phyloP scores from a whole-genome alignment of 495 filamentous ascomycete species.

The Penicillium steckii region DNA sequence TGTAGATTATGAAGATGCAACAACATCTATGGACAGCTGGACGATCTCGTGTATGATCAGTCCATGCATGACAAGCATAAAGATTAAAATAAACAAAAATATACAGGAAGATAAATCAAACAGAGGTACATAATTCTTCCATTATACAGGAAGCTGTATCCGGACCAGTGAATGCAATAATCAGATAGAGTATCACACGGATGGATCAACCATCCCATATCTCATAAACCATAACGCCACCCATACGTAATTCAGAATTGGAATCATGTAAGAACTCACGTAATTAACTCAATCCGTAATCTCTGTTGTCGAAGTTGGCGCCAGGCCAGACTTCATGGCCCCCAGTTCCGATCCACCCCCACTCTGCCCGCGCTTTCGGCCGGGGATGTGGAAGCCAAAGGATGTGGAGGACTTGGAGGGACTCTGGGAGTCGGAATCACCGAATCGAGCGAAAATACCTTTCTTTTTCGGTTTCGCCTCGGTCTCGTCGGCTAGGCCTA shows the following conservation, averaged over 20 bases:
- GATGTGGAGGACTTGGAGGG: constrained; percentile 43
- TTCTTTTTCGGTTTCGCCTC: constrained; percentile 74
- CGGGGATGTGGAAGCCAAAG: constrained; percentile 63
- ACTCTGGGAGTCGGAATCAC: constrained; percentile 41
- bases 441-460: constrained; percentile 83
- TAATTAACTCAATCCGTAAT: constrained; percentile 16
- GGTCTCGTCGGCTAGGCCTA: constrained; percentile 77
- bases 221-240: neutral
- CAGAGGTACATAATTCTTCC: neutral
- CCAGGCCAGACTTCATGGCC: constrained; percentile 42
- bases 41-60: constrained; percentile 2
- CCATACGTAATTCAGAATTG: neutral
- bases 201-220: neutral
- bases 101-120: constrained; percentile 3
- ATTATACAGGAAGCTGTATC: neutral
- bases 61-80: constrained; percentile 1
- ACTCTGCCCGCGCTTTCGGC: constrained; percentile 73
- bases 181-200: neutral
- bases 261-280: constrained; percentile 2
- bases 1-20: constrained; percentile 1
- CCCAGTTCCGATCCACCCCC: constrained; percentile 70
- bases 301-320: constrained; percentile 25
- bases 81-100: constrained; percentile 6
- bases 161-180: neutral
- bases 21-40: constrained; percentile 1